Conservation (phyloP, 306 rosid species). For the Lathyrus tuberosus region DNA sequence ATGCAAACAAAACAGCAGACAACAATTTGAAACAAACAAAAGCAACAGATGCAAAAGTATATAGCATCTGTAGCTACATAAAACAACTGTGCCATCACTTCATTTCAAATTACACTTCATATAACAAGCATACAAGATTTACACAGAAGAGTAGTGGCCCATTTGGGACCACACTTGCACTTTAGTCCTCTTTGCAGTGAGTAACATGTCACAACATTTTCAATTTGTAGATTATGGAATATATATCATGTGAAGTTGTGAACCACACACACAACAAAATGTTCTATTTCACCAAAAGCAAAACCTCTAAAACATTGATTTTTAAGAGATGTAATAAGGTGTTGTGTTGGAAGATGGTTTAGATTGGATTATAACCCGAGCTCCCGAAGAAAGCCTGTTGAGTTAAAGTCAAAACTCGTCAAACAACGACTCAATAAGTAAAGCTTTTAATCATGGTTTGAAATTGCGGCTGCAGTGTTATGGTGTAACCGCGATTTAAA, state of each 20-base stretch:
- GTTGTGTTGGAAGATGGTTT: constrained; percentile 47
- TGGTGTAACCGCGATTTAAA: background rate
- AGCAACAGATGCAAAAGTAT: constrained; percentile 27
- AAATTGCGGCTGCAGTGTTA: background rate
- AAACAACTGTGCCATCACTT: constrained; percentile 38
- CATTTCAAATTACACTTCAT: constrained; percentile 37
- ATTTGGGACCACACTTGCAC: constrained; percentile 57
- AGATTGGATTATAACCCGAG: constrained; percentile 87
- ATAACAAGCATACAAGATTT: constrained; percentile 38
- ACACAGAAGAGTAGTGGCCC: constrained; percentile 42
- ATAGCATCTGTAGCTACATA: constrained; percentile 40
- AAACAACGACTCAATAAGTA: constrained; percentile 34
- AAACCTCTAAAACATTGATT: constrained; percentile 12
- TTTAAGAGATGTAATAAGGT: constrained; percentile 47
- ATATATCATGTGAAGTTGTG: constrained; percentile 34
- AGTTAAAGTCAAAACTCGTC: constrained; percentile 45
- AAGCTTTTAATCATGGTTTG: background rate
- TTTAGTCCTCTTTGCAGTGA: constrained; percentile 41
- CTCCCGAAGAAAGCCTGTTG: constrained; percentile 98
- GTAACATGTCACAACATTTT: constrained; percentile 41
- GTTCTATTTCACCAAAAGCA: constrained; percentile 45
- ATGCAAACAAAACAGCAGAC: constrained; percentile 13
- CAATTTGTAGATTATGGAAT: constrained; percentile 47
- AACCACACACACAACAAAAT: constrained; percentile 32
- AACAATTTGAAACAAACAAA: constrained; percentile 37